Evolutionary conservation across 768 basidiomycete genomes (phyloP).

Genomic region (Antrodiella citrinella): DNA sequence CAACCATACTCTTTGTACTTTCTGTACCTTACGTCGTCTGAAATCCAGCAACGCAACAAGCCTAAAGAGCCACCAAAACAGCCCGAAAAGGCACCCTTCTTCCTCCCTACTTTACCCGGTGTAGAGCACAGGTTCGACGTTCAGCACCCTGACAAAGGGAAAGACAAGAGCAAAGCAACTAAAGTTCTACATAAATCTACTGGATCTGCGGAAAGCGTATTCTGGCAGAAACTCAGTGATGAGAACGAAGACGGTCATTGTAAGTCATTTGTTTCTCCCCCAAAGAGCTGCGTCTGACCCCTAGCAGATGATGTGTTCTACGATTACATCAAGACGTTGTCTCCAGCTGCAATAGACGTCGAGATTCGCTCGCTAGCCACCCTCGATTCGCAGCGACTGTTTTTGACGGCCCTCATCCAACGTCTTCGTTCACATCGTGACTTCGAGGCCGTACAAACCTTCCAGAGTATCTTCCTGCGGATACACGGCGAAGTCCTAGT

Average conservation of each 20-base stretch:
- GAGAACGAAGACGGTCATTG: slow-evolving; percentile 57
- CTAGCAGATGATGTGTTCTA: slow-evolving; percentile 74
- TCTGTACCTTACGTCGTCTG: not conserved
- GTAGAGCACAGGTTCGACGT: slow-evolving; percentile 77
- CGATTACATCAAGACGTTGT: slow-evolving; percentile 72
- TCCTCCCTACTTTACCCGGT: slow-evolving; percentile 87
- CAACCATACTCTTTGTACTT: not conserved
- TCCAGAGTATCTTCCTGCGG: slow-evolving; percentile 76
- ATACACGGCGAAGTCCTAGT: slow-evolving; percentile 80
- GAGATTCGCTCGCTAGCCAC: slow-evolving; percentile 77
- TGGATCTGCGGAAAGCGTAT: slow-evolving; percentile 53
- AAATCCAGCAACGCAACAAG: slow-evolving; percentile 80
- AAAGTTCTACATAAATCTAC: slow-evolving; percentile 45
- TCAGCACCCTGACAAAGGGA: slow-evolving; percentile 29
- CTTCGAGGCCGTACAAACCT: slow-evolving; percentile 91
- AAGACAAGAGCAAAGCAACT: slow-evolving; percentile 34
- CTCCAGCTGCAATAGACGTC: slow-evolving; percentile 86
- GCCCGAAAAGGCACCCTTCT: slow-evolving; percentile 94
- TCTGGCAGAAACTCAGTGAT: slow-evolving; percentile 53
- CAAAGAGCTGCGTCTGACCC: slow-evolving; percentile 2
- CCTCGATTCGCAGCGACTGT: slow-evolving; percentile 52
- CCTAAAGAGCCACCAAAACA: slow-evolving; percentile 93
- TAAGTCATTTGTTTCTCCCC: slow-evolving; percentile 32
- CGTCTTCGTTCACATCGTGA: slow-evolving; percentile 77
- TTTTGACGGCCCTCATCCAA: slow-evolving; percentile 65